Percentiles rank a stretch among this genome's conserved stretches.
Evolutionary conservation across 108 stramenopile species (phyloP).

Genomic region (Skeletonema menzelii): DNA sequence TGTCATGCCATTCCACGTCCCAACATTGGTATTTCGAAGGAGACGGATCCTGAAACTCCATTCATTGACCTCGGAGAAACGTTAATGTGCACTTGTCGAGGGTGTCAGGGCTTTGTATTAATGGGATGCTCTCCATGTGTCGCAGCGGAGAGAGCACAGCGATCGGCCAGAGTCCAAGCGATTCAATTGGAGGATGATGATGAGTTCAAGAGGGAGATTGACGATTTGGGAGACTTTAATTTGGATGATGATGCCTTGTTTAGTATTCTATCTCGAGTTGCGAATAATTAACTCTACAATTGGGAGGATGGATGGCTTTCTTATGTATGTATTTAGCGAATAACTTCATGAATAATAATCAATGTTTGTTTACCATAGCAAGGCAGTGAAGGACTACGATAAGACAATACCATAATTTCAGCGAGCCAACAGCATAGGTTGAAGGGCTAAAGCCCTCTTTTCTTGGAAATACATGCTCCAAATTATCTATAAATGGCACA

Average conservation of each 20-base stretch:
- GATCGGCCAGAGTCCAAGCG: constrained; percentile 35
- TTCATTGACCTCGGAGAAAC: constrained; percentile 86
- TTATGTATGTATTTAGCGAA: neutral
- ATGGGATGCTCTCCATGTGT: constrained; percentile 92
- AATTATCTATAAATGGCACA: too few species aligned
- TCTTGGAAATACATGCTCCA: too few species aligned
- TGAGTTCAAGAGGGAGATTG: constrained; percentile 66
- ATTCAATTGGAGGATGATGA: constrained; percentile 51
- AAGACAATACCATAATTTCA: too few species aligned
- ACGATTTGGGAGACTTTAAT: constrained; percentile 72
- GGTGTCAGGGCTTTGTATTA: constrained; percentile 89
- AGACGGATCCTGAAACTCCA: constrained; percentile 17
- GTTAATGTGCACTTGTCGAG: constrained; percentile 74
- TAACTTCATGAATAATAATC: neutral
- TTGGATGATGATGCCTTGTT: constrained; percentile 84
- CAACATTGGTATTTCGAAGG: constrained; percentile 41
- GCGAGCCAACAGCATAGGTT: too few species aligned
- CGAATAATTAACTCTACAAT: constrained; percentile 34
- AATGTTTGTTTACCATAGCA: neutral
- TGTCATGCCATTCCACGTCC: constrained; percentile 87
- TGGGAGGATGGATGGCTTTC: neutral
- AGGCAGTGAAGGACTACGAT: too few species aligned
- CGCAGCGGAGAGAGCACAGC: constrained; percentile 72
- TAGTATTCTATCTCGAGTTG: constrained; percentile 65
- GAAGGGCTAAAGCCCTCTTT: too few species aligned